Base-by-base conservation (phyloP, 108 stramenopile genomes). In the Heterococcus sp. region DNA sequence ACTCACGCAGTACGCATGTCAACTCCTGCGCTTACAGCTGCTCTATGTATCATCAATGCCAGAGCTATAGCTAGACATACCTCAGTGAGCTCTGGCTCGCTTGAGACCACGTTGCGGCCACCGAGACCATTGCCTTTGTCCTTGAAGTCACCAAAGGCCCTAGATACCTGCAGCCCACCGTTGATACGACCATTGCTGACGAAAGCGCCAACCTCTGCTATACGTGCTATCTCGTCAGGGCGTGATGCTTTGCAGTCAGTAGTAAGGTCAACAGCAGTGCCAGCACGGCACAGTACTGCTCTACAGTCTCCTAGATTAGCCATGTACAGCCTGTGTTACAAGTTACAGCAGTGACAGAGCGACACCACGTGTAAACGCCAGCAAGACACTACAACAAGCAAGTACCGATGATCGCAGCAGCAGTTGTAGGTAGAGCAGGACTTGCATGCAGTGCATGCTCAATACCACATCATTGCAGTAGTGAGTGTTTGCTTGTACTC, bases 271-370 rank as follows among this genome's bases (percentile, higher is more conserved):
- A 87, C 65, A 5, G 89, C 89, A 5, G 27, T 0, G 14, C 84
- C 82, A 11, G 75, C 79, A 0, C 84, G 76, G 38, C 83, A 73
- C 69, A 85, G 28, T 34, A 85, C 84, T 32, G 71, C 78, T 0
- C 84, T 68, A 73, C 78, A 83, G 76, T 85, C 84, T 8, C 84
- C 84, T 31, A 80, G 82, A 68, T 85, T 85, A 0, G 82, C 83
- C 32, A 37, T 70, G 75, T 75, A 4, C 2, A 84, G 35, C 69
- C 65, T 28, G 46, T 58, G 46, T 8, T 58, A 58, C 14, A 8
- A 21, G 46, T 58, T 14, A 21, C 46, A 58, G 46, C 8, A 21
- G 46, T 21, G 46, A 21, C 21, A 21, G 46, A 58, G 46, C 46
- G 8, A 21, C 46, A 21, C 46, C 46, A 58, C 46, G 14, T 58